Conservation (phyloP, 2,329 filamentous ascomycete species). For the Fusarium sororula region DNA sequence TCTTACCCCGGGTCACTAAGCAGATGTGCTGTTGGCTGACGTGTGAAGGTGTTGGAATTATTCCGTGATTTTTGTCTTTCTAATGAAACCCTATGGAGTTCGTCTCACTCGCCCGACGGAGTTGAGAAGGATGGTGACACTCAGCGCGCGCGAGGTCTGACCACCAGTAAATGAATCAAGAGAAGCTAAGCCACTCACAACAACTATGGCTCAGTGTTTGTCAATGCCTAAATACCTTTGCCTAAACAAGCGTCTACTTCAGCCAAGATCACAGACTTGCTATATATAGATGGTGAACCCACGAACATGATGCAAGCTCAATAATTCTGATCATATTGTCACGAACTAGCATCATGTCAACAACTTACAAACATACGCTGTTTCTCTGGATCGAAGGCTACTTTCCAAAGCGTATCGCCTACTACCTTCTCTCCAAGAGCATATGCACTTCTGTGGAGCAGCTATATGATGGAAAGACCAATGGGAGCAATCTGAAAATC, state of each 20-base stretch:
- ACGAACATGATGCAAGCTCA: background rate
- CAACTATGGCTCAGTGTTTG: too few relatives aligned
- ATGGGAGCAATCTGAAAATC: background rate
- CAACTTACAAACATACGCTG: background rate
- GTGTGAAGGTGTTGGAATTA: accelerated
- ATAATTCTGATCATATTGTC: accelerated
- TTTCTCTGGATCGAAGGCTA: slow-evolving; percentile 1
- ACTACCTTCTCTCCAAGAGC: background rate
- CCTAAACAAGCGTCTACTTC: accelerated
- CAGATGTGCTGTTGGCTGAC: background rate
- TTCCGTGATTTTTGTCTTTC: accelerated
- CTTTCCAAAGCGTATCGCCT: background rate
- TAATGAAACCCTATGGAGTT: background rate
- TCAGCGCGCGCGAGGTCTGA: too few relatives aligned
- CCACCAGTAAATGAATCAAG: accelerated
- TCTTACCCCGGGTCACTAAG: too few relatives aligned
- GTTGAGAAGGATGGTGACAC: too few relatives aligned
- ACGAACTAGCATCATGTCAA: background rate
- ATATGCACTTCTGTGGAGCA: background rate
- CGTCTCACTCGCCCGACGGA: background rate
- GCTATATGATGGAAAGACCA: background rate
- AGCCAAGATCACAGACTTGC: accelerated
- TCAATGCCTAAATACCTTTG: background rate
- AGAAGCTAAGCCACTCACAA: accelerated
- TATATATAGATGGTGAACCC: background rate